Percentiles rank a stretch among this genome's conserved stretches.
Conservation (phyloP, 352 stramenopile genomes). For the Phytophthora cactorum region DNA sequence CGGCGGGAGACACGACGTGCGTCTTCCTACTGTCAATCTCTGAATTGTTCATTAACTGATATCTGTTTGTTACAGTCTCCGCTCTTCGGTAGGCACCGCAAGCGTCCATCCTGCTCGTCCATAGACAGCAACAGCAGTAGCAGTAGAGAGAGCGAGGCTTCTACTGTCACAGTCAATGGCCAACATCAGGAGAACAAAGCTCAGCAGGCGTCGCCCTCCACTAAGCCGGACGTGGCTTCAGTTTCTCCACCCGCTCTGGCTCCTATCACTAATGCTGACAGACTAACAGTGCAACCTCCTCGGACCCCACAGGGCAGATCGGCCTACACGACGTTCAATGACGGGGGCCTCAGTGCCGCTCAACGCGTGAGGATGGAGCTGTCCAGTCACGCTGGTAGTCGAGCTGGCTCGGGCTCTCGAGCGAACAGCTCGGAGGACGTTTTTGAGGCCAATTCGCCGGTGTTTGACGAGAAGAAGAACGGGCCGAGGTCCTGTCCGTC, state of each 20-base stretch:
- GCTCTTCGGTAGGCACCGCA: conserved; percentile 3
- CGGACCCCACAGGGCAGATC: conserved; percentile 52
- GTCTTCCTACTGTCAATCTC: not conserved
- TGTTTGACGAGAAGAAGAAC: conserved; percentile 37
- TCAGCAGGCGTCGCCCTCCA: not conserved
- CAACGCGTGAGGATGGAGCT: conserved; percentile 68
- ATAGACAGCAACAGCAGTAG: conserved; percentile 7
- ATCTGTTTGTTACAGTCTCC: conserved; percentile 7
- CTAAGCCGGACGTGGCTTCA: conserved; percentile 2
- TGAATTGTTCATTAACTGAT: conserved; percentile 2
- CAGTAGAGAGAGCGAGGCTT: conserved; percentile 3
- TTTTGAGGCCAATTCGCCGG: conserved; percentile 19
- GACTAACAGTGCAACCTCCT: conserved; percentile 34
- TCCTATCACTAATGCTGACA: not conserved
- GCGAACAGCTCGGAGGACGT: conserved; percentile 38
- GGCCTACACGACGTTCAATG: conserved; percentile 33
- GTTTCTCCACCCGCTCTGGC: not conserved
- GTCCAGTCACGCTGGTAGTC: conserved; percentile 23
- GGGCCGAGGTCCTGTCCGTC: conserved; percentile 46
- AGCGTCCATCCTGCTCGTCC: conserved; percentile 10
- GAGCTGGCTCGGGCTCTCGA: conserved; percentile 34
- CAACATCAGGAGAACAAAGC: conserved; percentile 3
- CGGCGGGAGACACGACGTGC: conserved; percentile 29
- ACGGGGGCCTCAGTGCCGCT: conserved; percentile 50
- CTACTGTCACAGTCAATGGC: not conserved